Evolutionary conservation across 1,284 basidiomycete species (phyloP).

Genomic region (Athelia sp.): DNA sequence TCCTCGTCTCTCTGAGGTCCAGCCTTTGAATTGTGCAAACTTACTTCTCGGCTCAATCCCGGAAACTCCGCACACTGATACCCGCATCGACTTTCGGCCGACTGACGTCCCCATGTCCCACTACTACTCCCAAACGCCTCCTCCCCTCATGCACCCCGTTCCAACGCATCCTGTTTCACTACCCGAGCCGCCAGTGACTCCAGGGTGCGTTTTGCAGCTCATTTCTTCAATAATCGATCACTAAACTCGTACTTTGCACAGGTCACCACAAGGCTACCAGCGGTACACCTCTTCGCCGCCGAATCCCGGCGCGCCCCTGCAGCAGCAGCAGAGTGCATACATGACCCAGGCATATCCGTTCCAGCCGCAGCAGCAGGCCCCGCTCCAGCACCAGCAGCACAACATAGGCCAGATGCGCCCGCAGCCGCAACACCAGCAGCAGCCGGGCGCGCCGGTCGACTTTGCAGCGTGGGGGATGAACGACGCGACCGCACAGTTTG

Average conservation of each 20-base stretch:
- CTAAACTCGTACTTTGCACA: slow-evolving; percentile 12
- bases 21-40: too few relatives aligned
- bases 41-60: too few relatives aligned
- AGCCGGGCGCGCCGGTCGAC: slow-evolving; percentile 32
- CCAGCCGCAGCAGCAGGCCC: slow-evolving; percentile 26
- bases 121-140: slow-evolving; percentile 59
- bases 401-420: slow-evolving; percentile 7
- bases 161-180: slow-evolving; percentile 88
- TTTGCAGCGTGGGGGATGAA: slow-evolving; percentile 82
- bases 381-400: slow-evolving; percentile 22
- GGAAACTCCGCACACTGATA: neutral
- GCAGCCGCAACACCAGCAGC: slow-evolving; percentile 19
- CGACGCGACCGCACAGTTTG: slow-evolving; percentile 92
- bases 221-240: too few relatives aligned
- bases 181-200: slow-evolving; percentile 83
- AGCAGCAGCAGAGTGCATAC: slow-evolving; percentile 23
- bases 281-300: slow-evolving; percentile 64
- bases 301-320: slow-evolving; percentile 26
- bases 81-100: neutral
- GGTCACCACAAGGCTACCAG: slow-evolving; percentile 72
- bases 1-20: too few relatives aligned
- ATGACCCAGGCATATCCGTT: slow-evolving; percentile 32
- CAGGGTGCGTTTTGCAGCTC: slow-evolving; percentile 19
- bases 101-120: slow-evolving; percentile 26
- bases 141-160: slow-evolving; percentile 83